phyloP scores from a whole-genome alignment of 2,329 filamentous ascomycete genomes.

The Trichoderma harzianum region DNA sequence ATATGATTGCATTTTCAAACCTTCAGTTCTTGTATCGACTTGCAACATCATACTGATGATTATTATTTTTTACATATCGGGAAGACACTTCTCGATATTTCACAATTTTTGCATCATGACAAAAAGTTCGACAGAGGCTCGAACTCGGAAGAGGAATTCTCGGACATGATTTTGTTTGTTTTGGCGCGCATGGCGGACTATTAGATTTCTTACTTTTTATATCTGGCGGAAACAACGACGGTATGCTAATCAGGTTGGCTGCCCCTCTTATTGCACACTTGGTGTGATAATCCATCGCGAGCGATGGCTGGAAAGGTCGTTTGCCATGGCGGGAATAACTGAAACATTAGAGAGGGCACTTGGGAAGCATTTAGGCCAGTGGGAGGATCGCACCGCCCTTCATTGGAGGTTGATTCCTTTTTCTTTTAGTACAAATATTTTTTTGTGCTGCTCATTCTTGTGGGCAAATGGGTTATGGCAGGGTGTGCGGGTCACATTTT shows the following conservation, averaged over 20 bases:
- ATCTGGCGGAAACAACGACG: slow-evolving; percentile 27
- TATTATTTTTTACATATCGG: slow-evolving; percentile 29
- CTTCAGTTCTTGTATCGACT: slow-evolving; percentile 46
- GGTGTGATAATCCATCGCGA: slow-evolving; percentile 47
- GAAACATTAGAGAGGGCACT: slow-evolving; percentile 12
- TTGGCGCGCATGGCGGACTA: slow-evolving; percentile 30
- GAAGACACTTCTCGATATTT: slow-evolving; percentile 21
- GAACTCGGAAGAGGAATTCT: slow-evolving; percentile 19
- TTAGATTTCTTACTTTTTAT: slow-evolving; percentile 18
- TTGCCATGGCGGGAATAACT: slow-evolving; percentile 24
- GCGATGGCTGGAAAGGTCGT: slow-evolving; percentile 37
- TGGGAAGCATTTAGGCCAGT: not conserved
- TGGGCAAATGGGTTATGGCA: slow-evolving; percentile 27
- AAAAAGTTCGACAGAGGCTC: slow-evolving; percentile 25
- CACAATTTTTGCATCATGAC: slow-evolving; percentile 30
- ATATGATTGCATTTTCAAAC: slow-evolving; percentile 39
- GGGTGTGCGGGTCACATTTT: slow-evolving; percentile 33
- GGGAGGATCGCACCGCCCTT: slow-evolving; percentile 10
- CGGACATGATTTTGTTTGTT: slow-evolving; percentile 12
- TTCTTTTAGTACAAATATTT: slow-evolving; percentile 11
- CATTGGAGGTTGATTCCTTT: slow-evolving; percentile 12
- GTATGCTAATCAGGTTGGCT: slow-evolving; percentile 26
- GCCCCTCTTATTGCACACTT: slow-evolving; percentile 46
- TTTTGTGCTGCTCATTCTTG: slow-evolving; percentile 23
- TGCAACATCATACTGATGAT: slow-evolving; percentile 27